phyloP scores from a whole-genome alignment of 768 basidiomycete genomes.

The Boletus huronensis region DNA sequence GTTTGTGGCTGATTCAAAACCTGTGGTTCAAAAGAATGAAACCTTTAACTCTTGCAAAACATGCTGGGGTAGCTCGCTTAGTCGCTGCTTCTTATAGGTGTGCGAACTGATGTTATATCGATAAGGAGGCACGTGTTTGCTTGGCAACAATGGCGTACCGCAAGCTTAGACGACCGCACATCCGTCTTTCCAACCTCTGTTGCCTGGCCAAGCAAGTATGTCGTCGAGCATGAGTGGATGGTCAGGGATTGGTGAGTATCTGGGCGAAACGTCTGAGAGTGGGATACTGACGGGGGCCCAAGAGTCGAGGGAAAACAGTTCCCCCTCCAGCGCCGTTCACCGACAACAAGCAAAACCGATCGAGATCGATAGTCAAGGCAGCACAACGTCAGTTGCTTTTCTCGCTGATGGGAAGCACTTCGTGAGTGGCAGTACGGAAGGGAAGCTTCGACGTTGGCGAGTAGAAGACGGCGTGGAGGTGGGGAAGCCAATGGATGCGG shows the following conservation, averaged over 20 bases:
- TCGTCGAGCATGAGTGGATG: background rate
- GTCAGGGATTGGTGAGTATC: background rate
- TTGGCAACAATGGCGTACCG: no score
- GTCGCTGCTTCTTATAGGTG: no score
- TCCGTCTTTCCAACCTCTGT: background rate
- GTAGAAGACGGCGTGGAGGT: no score
- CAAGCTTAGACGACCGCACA: background rate
- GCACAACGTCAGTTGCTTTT: no score
- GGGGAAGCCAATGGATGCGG: no score
- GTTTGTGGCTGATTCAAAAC: no score
- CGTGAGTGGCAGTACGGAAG: background rate
- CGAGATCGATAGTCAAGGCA: background rate
- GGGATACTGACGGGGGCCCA: background rate
- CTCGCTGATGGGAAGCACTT: background rate
- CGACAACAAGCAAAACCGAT: background rate
- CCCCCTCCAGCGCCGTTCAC: background rate
- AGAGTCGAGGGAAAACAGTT: background rate
- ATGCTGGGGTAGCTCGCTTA: no score
- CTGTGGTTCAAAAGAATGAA: no score
- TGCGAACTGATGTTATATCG: no score
- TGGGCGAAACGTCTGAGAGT: background rate
- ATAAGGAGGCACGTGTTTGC: no score
- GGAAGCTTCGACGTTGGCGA: background rate
- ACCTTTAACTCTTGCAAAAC: no score
- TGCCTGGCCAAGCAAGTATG: background rate